These are phyloP conservation scores for Sesbania bispinosa DNA, from an alignment of 306 rosid species.

Conservation along the genomic window DNA sequence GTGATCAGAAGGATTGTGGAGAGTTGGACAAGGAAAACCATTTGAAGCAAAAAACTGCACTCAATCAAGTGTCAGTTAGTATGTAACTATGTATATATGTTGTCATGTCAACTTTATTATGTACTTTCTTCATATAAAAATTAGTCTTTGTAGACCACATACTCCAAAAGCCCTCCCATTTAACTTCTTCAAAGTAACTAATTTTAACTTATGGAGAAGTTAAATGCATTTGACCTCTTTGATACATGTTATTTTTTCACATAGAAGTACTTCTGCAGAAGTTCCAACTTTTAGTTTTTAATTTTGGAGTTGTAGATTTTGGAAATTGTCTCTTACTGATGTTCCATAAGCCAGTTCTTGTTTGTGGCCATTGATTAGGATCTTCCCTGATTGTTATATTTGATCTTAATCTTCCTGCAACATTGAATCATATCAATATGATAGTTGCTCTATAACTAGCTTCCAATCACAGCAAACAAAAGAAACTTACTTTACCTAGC, in stretches of 20 bases:
- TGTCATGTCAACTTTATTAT: background rate
- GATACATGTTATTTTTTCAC: too few relatives aligned
- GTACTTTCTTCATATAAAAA: background rate
- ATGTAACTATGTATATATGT: background rate
- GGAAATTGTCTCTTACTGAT: slow-evolving; percentile 38
- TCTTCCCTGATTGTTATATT: slow-evolving; percentile 46
- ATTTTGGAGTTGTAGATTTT: background rate
- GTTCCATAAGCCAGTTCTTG: slow-evolving; percentile 62
- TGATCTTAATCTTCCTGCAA: slow-evolving; percentile 58
- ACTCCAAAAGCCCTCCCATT: too few relatives aligned
- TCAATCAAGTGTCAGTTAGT: background rate
- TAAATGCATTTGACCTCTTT: too few relatives aligned
- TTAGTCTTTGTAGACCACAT: too few relatives aligned
- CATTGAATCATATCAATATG: too few relatives aligned
- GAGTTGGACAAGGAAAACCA: slow-evolving; percentile 66
- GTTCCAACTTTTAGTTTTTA: too few relatives aligned
- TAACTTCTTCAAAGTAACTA: too few relatives aligned
- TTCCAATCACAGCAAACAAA: background rate
- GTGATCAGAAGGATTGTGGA: slow-evolving; percentile 72
- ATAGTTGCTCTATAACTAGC: background rate
- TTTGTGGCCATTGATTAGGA: slow-evolving; percentile 58
- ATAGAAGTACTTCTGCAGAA: too few relatives aligned
- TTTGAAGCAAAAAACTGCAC: slow-evolving; percentile 61
- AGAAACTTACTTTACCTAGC: background rate
- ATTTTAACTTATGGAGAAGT: too few relatives aligned